Conservation (phyloP, 257 asterid genomes). For the Jacaranda copaia region DNA sequence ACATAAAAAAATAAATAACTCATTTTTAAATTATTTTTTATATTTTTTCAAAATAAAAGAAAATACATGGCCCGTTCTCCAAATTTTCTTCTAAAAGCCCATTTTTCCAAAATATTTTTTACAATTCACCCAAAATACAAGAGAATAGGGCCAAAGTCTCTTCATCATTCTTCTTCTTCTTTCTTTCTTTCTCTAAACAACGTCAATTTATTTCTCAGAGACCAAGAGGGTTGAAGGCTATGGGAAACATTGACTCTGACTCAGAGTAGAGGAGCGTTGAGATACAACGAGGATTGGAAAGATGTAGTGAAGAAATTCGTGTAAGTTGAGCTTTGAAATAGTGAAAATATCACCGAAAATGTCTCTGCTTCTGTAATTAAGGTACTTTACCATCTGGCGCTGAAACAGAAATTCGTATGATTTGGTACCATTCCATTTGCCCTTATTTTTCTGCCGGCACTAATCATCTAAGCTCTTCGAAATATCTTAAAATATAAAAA, state of each 20-base stretch:
- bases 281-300: background rate
- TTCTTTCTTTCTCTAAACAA: too few relatives aligned
- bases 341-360: conserved; percentile 17
- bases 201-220: conserved; percentile 45
- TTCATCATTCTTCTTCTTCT: background rate
- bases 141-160: too few relatives aligned
- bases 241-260: conserved; percentile 68
- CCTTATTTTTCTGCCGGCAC: background rate
- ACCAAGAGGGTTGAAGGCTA: conserved; percentile 71
- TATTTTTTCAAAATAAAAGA: too few relatives aligned
- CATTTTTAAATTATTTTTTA: too few relatives aligned
- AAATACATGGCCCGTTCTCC: too few relatives aligned
- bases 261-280: conserved; percentile 44
- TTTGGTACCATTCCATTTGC: background rate
- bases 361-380: conserved; percentile 20
- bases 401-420: background rate
- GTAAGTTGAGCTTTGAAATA: conserved; percentile 6
- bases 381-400: background rate
- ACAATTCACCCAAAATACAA: too few relatives aligned
- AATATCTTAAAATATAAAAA: too few relatives aligned
- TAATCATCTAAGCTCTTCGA: background rate
- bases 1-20: too few relatives aligned
- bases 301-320: too few relatives aligned
- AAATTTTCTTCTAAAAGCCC: too few relatives aligned
- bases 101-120: too few relatives aligned